Evolutionary conservation across 225 moss, liverwort and hornwort species (phyloP).

Genomic region (Polytrichum formosum): DNA sequence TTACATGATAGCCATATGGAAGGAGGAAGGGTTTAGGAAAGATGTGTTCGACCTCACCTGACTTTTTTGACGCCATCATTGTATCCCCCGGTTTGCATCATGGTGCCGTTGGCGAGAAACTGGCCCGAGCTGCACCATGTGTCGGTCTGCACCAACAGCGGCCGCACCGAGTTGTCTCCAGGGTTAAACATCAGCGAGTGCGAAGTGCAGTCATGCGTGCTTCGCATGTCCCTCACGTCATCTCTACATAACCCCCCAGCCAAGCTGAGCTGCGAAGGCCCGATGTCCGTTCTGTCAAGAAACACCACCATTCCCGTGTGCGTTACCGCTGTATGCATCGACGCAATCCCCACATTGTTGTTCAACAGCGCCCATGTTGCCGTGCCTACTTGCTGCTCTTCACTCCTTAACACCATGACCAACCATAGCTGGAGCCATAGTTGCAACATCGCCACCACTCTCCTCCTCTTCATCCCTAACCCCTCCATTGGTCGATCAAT

Average conservation of each 20-base stretch:
- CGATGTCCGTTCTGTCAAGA: constrained; percentile 69
- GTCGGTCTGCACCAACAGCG: constrained; percentile 57
- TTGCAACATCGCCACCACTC: constrained; percentile 2
- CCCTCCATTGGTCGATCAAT: too few relatives aligned
- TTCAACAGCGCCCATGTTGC: constrained; percentile 68
- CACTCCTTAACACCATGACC: constrained; percentile 3
- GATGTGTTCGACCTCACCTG: constrained; percentile 12
- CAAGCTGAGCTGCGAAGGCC: constrained; percentile 59
- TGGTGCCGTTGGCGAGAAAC: constrained; percentile 68
- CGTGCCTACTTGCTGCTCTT: constrained; percentile 19
- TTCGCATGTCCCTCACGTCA: constrained; percentile 21
- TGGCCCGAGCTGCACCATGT: constrained; percentile 85
- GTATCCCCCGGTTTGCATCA: constrained; percentile 80
- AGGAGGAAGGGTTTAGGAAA: not conserved
- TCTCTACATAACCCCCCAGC: constrained; percentile 43
- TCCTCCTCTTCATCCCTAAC: not conserved
- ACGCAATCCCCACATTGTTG: constrained; percentile 68
- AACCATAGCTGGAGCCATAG: constrained; percentile 8
- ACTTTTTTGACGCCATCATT: constrained; percentile 60
- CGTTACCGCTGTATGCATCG: constrained; percentile 82
- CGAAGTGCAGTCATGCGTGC: constrained; percentile 58
- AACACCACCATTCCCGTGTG: constrained; percentile 68
- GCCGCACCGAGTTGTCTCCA: constrained; percentile 36
- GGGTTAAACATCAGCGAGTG: constrained; percentile 80
- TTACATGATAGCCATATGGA: not conserved